These are phyloP conservation scores for Scleroderma citrinum DNA, from an alignment of 768 basidiomycete species.

Conservation along the genomic window DNA sequence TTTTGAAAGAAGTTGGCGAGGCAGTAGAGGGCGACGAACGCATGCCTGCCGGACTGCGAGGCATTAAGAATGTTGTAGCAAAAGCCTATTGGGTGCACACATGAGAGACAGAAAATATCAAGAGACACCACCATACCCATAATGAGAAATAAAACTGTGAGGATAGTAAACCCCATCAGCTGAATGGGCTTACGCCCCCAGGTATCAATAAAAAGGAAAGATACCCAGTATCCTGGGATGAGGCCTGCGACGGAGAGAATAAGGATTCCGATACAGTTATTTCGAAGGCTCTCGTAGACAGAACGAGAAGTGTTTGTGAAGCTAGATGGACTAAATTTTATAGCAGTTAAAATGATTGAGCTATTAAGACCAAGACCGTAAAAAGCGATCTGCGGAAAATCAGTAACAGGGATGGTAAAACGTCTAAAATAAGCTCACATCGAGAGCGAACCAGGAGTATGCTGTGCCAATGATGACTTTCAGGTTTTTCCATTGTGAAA, in stretches of 20 bases:
- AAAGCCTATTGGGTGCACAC: slow-evolving; percentile 46
- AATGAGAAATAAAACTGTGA: slow-evolving; percentile 60
- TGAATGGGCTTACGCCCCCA: slow-evolving; percentile 85
- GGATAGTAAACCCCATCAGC: slow-evolving; percentile 65
- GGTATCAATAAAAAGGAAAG: slow-evolving; percentile 60
- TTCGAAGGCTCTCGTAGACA: slow-evolving; percentile 54
- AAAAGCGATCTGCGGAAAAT: slow-evolving; percentile 59
- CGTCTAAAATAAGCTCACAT: slow-evolving; percentile 37
- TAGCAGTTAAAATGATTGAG: slow-evolving; percentile 64
- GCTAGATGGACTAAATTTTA: slow-evolving; percentile 41
- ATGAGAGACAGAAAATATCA: not conserved
- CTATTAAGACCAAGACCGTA: slow-evolving; percentile 88
- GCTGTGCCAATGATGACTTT: slow-evolving; percentile 75
- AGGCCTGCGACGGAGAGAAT: slow-evolving; percentile 73
- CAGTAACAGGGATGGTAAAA: not conserved
- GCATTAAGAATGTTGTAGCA: slow-evolving; percentile 53
- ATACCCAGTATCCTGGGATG: slow-evolving; percentile 66
- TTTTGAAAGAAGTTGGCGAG: slow-evolving; percentile 90
- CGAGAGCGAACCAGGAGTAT: slow-evolving; percentile 88
- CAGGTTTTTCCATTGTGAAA: slow-evolving; percentile 67
- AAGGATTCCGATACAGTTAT: slow-evolving; percentile 69
- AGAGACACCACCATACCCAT: slow-evolving; percentile 47
- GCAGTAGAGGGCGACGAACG: slow-evolving; percentile 80
- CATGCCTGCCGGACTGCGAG: slow-evolving; percentile 38
- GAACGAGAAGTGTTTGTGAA: slow-evolving; percentile 24